Percentiles rank a stretch among this genome's conserved stretches.
Conservation (phyloP, 129 eudicot genomes). For the Escallonia herrerae region DNA sequence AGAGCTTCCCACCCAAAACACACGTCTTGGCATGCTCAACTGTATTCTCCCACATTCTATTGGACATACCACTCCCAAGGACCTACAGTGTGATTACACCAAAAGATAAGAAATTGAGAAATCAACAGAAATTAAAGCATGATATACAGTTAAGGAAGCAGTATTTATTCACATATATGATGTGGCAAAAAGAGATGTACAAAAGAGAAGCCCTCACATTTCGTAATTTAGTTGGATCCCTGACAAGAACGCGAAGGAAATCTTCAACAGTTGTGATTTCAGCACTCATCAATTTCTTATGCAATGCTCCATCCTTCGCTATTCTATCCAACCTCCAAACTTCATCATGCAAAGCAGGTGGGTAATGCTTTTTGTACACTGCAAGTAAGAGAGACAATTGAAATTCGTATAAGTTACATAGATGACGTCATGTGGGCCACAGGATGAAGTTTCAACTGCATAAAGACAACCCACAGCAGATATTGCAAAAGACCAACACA, state of each 20-base stretch:
- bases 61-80: slow-evolving; percentile 50
- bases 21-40: slow-evolving; percentile 52
- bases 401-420: neutral
- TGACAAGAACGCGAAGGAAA: slow-evolving; percentile 48
- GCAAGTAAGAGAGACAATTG: slow-evolving; percentile 14
- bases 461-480: too few relatives aligned
- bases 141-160: neutral
- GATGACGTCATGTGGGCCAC: too few relatives aligned
- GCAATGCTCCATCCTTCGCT: slow-evolving; percentile 53
- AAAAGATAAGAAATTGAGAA: neutral
- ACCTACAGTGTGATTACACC: slow-evolving; percentile 15
- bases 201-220: slow-evolving; percentile 20
- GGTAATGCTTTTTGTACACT: slow-evolving; percentile 60
- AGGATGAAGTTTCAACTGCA: too few relatives aligned
- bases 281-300: slow-evolving; percentile 42
- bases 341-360: slow-evolving; percentile 53
- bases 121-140: neutral
- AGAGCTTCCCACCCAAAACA: slow-evolving; percentile 45
- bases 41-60: slow-evolving; percentile 54
- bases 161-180: neutral
- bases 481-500: too few relatives aligned
- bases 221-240: slow-evolving; percentile 45
- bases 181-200: neutral
- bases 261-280: slow-evolving; percentile 46
- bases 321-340: slow-evolving; percentile 62